Conservation (phyloP, 257 asterid genomes). For the Handroanthus guayacan region DNA sequence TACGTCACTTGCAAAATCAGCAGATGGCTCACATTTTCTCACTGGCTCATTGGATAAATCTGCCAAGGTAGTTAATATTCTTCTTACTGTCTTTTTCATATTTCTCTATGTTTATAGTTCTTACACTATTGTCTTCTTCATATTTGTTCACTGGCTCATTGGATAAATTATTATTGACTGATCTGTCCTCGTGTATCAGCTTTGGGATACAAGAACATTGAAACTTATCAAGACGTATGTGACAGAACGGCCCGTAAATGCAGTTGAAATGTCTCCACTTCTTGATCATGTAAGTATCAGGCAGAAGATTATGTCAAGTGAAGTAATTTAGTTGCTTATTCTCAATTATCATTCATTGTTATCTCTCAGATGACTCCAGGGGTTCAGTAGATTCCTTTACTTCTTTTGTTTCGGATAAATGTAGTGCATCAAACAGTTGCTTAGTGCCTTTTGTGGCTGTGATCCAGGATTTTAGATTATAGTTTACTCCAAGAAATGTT, state of each 20-base stretch:
- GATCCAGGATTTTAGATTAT: too few relatives aligned
- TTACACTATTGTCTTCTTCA: background rate
- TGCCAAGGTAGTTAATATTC: conserved; percentile 67
- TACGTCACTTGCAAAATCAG: conserved; percentile 80
- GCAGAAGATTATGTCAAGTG: background rate
- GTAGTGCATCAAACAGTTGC: too few relatives aligned
- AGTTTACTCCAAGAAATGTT: too few relatives aligned
- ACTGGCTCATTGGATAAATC: conserved; percentile 93
- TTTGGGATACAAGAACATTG: conserved; percentile 87
- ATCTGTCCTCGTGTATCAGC: conserved; percentile 53
- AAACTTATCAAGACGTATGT: conserved; percentile 79
- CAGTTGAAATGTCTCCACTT: conserved; percentile 92
- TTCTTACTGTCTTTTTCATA: conserved; percentile 10
- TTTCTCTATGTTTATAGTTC: background rate
- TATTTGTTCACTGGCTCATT: too few relatives aligned
- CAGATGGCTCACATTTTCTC: conserved; percentile 79
- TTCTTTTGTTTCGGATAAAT: too few relatives aligned
- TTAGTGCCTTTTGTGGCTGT: background rate
- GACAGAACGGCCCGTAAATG: conserved; percentile 86
- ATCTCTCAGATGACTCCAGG: background rate
- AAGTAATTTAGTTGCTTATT: background rate
- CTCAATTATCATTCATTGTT: background rate
- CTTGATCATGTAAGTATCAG: conserved; percentile 79
- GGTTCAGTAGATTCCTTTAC: background rate
- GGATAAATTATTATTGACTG: conserved; percentile 25